phyloP scores from a whole-genome alignment of 257 asterid genomes.

The Solanum medicagineum region DNA sequence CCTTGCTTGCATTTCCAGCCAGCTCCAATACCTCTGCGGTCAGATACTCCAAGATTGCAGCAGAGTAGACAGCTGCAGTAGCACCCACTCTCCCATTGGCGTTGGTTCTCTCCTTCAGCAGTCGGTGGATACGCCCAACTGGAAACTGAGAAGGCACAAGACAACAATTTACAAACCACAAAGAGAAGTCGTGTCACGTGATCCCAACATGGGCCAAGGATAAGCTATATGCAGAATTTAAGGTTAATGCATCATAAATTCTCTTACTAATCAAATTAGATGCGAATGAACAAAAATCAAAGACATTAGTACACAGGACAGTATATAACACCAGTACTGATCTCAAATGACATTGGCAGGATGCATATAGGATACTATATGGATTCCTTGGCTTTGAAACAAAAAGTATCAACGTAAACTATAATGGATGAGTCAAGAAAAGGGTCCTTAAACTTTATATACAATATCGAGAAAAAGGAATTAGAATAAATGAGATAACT shows the following conservation, averaged over 20 bases:
- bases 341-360: not conserved
- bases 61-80: constrained; percentile 33
- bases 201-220: not conserved
- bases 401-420: not conserved
- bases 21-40: constrained; percentile 29
- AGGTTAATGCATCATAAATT: not conserved
- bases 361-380: not conserved
- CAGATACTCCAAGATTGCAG: constrained; percentile 27
- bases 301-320: not conserved
- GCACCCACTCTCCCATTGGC: constrained; percentile 33
- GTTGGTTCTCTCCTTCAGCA: constrained; percentile 20
- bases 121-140: constrained; percentile 27
- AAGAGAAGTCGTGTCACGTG: not conserved
- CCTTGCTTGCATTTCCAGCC: constrained; percentile 31
- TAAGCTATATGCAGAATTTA: not conserved
- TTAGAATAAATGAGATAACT: not conserved
- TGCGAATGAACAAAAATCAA: not conserved
- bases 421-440: not conserved
- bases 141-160: constrained; percentile 16
- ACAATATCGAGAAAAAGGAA: not conserved
- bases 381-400: not conserved
- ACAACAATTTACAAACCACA: not conserved
- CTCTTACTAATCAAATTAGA: not conserved
- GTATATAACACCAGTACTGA: not conserved
- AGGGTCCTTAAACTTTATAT: not conserved